Conservation (phyloP, 768 basidiomycete species). For the Trametes villosa region DNA sequence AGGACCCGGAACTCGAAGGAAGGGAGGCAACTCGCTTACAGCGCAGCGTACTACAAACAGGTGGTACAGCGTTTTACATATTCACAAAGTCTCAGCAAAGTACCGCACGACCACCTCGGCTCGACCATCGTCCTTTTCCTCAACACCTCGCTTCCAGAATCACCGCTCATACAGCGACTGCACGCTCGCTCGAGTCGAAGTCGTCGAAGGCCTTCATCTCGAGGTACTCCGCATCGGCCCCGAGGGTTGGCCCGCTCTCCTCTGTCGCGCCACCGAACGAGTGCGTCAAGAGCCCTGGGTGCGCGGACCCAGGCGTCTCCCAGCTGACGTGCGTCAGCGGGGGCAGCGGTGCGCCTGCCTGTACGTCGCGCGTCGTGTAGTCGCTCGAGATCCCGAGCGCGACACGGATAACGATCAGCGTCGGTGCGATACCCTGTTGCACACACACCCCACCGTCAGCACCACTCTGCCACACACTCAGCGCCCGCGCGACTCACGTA, state of each 20-base stretch:
- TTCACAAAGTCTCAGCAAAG: too few relatives aligned
- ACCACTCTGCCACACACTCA: conserved; percentile 37
- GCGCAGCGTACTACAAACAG: too few relatives aligned
- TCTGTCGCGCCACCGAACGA: conserved; percentile 6
- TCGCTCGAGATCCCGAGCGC: conserved; percentile 23
- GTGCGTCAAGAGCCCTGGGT: neutral
- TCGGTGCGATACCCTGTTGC: conserved; percentile 33
- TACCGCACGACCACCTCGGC: too few relatives aligned
- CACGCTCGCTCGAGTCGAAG: neutral
- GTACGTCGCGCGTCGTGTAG: conserved; percentile 2
- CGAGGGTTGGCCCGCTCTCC: conserved; percentile 8
- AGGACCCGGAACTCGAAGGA: too few relatives aligned
- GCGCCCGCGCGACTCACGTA: conserved; percentile 41
- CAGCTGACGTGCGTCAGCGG: conserved; percentile 3
- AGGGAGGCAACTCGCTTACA: too few relatives aligned
- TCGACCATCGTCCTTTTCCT: too few relatives aligned
- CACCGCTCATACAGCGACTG: conserved; percentile 1
- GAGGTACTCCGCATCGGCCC: neutral
- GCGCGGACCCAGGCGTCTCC: neutral
- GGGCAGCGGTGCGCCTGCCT: neutral
- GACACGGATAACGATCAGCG: conserved; percentile 27
- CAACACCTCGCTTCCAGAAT: too few relatives aligned
- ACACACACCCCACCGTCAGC: conserved; percentile 38
- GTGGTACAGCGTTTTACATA: too few relatives aligned
- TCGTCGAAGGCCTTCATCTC: conserved; percentile 11